These are phyloP conservation scores for Fusarium sp. DNA, from an alignment of 2,329 filamentous ascomycete species.

Conservation along the genomic window DNA sequence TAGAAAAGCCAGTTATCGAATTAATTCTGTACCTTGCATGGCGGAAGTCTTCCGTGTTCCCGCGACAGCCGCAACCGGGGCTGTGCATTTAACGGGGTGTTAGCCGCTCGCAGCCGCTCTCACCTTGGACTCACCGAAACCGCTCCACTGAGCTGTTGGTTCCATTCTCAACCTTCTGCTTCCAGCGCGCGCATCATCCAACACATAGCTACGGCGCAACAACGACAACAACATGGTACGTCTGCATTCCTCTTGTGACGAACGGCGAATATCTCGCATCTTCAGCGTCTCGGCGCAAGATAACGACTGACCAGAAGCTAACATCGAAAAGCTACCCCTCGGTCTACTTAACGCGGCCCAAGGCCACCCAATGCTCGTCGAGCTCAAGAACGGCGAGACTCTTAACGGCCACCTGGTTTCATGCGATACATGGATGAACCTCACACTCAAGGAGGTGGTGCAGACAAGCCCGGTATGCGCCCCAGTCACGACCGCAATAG, in stretches of 20 bases:
- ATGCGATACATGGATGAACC: constrained; percentile 99
- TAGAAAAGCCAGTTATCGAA: constrained; percentile 1
- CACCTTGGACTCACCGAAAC: constrained; percentile 42
- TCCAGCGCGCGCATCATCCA: constrained; percentile 39
- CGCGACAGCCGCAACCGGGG: constrained; percentile 31
- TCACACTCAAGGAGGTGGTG: constrained; percentile 96
- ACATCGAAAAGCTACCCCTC: constrained; percentile 67
- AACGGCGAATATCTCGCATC: not conserved
- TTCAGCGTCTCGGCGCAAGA: not conserved
- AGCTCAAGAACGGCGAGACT: constrained; percentile 97
- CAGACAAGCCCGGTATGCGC: constrained; percentile 83
- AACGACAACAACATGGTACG: constrained; percentile 43
- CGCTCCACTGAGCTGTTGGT: constrained; percentile 43
- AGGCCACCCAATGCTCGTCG: constrained; percentile 97
- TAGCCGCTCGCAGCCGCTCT: constrained; percentile 25
- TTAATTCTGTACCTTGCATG: constrained; percentile 1
- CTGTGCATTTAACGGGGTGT: constrained; percentile 40
- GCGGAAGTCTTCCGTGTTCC: constrained; percentile 29
- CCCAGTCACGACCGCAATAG: not conserved
- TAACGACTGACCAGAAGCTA: constrained; percentile 35
- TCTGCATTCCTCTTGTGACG: not conserved
- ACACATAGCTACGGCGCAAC: constrained; percentile 34
- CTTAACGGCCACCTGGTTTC: constrained; percentile 95
- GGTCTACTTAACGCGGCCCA: constrained; percentile 94
- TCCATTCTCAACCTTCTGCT: constrained; percentile 39